Evolutionary conservation across 495 filamentous ascomycete genomes (phyloP).

Genomic region (Stereocaulon alpinum): DNA sequence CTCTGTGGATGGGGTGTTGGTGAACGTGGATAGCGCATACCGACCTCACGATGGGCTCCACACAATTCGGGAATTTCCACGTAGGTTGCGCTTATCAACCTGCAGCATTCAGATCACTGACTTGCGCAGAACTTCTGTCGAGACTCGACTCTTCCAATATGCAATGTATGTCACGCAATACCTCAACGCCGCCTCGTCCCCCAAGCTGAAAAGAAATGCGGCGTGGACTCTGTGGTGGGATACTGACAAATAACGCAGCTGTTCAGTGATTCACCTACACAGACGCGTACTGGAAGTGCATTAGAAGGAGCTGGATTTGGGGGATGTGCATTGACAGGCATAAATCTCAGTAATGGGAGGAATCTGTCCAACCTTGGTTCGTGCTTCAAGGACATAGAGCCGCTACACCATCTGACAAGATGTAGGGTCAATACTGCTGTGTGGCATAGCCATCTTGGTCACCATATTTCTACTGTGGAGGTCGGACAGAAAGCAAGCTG

Average conservation of each 20-base stretch:
- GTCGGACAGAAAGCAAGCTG: conserved; percentile 88
- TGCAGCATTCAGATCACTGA: conserved; percentile 4
- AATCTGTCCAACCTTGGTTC: conserved; percentile 78
- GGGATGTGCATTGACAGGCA: conserved; percentile 64
- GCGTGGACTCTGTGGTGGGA: not conserved
- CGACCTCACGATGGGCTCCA: conserved; percentile 40
- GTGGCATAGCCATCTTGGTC: conserved; percentile 61
- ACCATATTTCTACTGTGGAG: conserved; percentile 57
- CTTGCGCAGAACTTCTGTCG: conserved; percentile 76
- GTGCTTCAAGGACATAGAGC: conserved; percentile 24
- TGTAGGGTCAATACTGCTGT: conserved; percentile 81
- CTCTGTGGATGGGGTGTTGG: conserved; percentile 3
- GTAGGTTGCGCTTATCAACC: conserved; percentile 42
- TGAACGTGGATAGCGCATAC: conserved; percentile 9
- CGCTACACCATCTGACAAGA: conserved; percentile 15
- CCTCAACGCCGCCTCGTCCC: not conserved
- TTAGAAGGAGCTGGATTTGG: conserved; percentile 43
- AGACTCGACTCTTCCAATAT: conserved; percentile 89
- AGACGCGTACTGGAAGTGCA: conserved; percentile 18
- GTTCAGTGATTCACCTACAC: conserved; percentile 17
- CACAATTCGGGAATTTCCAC: conserved; percentile 83
- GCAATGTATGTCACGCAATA: conserved; percentile 64
- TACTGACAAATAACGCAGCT: conserved; percentile 18
- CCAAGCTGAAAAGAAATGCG: not conserved
- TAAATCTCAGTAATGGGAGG: conserved; percentile 50